phyloP scores from a whole-genome alignment of 2,329 filamentous ascomycete species.

The Alternaria ethzedia region DNA sequence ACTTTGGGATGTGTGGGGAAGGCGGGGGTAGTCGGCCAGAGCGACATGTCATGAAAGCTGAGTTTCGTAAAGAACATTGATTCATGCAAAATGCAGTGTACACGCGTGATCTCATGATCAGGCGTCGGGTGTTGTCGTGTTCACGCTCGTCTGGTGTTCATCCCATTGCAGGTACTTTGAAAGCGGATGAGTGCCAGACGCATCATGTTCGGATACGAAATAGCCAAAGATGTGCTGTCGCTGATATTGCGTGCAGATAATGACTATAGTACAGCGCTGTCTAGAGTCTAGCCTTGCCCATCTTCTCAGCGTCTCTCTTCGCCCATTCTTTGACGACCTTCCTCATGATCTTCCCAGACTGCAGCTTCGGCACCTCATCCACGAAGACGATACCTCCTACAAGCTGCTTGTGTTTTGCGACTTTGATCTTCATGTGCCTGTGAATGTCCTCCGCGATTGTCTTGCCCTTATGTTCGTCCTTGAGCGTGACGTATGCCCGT shows the following conservation, averaged over 20 bases:
- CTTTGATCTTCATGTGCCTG: slow-evolving; percentile 51
- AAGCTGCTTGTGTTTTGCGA: slow-evolving; percentile 61
- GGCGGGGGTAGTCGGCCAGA: neutral
- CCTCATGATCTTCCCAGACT: slow-evolving; percentile 65
- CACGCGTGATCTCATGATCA: neutral
- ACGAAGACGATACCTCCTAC: slow-evolving; percentile 62
- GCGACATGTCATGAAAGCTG: neutral
- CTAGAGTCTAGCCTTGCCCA: slow-evolving; percentile 37
- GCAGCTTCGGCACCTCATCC: slow-evolving; percentile 63
- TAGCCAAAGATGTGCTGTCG: no score
- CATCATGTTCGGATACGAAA: neutral
- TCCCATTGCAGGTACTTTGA: neutral
- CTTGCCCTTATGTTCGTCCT: slow-evolving; percentile 53
- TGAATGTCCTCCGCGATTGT: slow-evolving; percentile 36
- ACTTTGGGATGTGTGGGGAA: neutral
- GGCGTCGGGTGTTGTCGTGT: neutral
- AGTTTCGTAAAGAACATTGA: neutral
- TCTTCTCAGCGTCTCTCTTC: slow-evolving; percentile 57
- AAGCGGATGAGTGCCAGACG: neutral
- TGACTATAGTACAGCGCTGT: neutral
- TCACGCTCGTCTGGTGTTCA: neutral
- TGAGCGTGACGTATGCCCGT: slow-evolving; percentile 60
- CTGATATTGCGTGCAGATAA: neutral
- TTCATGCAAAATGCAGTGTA: neutral
- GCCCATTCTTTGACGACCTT: slow-evolving; percentile 65